Base-by-base conservation (phyloP, 2,329 filamentous ascomycete genomes). In the Apiospora sp. region DNA sequence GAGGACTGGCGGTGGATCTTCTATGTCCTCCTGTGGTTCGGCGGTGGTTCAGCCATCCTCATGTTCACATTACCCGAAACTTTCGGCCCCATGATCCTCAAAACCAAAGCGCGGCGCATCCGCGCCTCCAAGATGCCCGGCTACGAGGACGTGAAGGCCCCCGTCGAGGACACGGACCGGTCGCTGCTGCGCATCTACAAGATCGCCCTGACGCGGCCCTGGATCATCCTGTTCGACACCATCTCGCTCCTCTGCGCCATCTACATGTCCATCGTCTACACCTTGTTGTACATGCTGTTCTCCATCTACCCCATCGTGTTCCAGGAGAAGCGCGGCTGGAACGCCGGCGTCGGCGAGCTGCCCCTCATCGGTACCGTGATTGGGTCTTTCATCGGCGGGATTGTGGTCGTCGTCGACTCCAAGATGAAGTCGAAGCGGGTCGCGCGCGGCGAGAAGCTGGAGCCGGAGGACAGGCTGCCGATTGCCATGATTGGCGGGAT, bases 41-140 rank as follows among this genome's bases (percentile, higher is more conserved):
- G 81, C 4, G 84, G 76, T 0, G 75, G 77, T 7, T 83, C 84
- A 0, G 78, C 78, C 4, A 1, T 85, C 8, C 71, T 89, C 4
- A 87, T 91, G 85, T 82, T 90, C 70, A 88, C 88, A 0, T 41
- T 69, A 44, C 90, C 89, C 0, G 89, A 91, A 76, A 91, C 90
- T 0, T 86, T 86, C 48, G 84, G 83, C 0, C 85, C 84, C 0
- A 85, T 82, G 4, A 83, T 92, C 5, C 81, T 92, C 34, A 78
- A 83, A 1, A 83, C 86, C 74, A 90, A 90, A 75, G 90, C 90
- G 0, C 80, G 80, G 67, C 84, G 89, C 5, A 85, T 92, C 44
- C 82, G 87, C 5, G 78, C 80, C 13, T 79, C 85, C 14, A 83
- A 86, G 44, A 83, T 90, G 2, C 83, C 84, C 0, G 88, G 87